Conservation (phyloP, 1,284 basidiomycete species). For the Cystobasidiaceae sp. region DNA sequence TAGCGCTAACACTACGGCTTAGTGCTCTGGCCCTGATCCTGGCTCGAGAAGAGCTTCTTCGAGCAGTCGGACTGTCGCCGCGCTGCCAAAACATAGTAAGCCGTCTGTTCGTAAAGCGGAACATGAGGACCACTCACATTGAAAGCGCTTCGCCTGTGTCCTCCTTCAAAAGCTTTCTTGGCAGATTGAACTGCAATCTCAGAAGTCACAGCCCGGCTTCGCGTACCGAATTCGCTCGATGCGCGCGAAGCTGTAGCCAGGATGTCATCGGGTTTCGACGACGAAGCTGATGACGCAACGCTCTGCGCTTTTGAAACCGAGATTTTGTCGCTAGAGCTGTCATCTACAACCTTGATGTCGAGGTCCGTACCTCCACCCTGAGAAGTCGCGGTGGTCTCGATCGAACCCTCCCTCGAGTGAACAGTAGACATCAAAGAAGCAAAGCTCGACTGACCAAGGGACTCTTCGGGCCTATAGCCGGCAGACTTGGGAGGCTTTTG, state of each 20-base stretch:
- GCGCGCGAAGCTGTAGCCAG: too few relatives aligned
- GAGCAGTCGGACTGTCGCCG: too few relatives aligned
- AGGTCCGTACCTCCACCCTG: slow-evolving; percentile 4
- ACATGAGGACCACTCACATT: background rate
- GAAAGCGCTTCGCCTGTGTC: too few relatives aligned
- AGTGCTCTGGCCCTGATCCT: background rate
- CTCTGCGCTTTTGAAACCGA: too few relatives aligned
- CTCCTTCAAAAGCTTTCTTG: too few relatives aligned
- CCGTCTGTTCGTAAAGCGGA: too few relatives aligned
- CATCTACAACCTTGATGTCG: slow-evolving; percentile 22
- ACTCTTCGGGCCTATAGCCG: slow-evolving; percentile 1
- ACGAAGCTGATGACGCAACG: too few relatives aligned
- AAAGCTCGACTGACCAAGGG: slow-evolving; percentile 12
- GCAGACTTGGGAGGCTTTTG: background rate
- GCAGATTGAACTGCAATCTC: background rate
- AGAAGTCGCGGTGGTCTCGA: slow-evolving; percentile 14
- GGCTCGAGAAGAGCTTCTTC: too few relatives aligned
- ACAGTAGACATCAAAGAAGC: slow-evolving; percentile 6
- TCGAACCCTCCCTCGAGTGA: slow-evolving; percentile 16
- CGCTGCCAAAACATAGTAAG: too few relatives aligned
- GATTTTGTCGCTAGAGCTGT: slow-evolving; percentile 4
- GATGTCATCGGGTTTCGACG: too few relatives aligned
- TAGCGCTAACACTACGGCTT: slow-evolving; percentile 7
- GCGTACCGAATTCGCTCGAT: too few relatives aligned
- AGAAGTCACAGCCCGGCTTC: slow-evolving; percentile 1